Base-by-base conservation (phyloP, 2,329 filamentous ascomycete genomes). In the Hypoxylon sp. region DNA sequence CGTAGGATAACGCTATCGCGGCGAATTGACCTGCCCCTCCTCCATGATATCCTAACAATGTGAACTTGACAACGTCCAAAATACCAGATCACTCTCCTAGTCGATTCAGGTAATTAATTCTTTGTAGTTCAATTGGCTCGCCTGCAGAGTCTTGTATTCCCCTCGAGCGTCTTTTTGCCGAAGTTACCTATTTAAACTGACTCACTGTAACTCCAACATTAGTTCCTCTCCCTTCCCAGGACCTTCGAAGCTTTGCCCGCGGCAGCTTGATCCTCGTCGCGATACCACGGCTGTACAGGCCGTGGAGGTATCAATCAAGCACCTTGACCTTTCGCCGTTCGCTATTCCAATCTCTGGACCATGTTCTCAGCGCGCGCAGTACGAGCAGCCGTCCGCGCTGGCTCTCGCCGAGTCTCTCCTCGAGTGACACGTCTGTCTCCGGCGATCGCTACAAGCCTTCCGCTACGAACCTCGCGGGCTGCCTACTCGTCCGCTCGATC, bases 381-480 rank as follows among this genome's bases (percentile, higher is more conserved):
- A 46, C 73, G 74, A 62, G 74, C 70, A 18, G 73, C 70, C 42
- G 51, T 76, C 38, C 70, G 75, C 55, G 75, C 74, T 51, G 75
- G 75, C 42, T 70, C 74, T 67, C 74, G 75, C 57, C 67, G 74
- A 38, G 72, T 72, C 48, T 40, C 65, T 24, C 69, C 71, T 40
- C 71, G 71, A 50, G 53, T 65, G 22, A 58, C 70, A 64, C 68
- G 72, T 36, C 33, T 71, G 22, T 61, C 65, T 48, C 68, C 70
- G 2, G 63, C 67, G 20, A 38, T 65, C 63, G 57, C 53, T 46
- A 64, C 65, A 6, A 68, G 18, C 40, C 30, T 59, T 33, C 22
- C 64, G 6, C 42, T 58, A 32, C 68, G 68, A 65, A 49, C 56
- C 40, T 80, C 82, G 48, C 77, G 79, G 26, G 75, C 82, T 40